Evolutionary conservation across 2,329 filamentous ascomycete species (phyloP).

Genomic region (Torrubiella hemipterigena): DNA sequence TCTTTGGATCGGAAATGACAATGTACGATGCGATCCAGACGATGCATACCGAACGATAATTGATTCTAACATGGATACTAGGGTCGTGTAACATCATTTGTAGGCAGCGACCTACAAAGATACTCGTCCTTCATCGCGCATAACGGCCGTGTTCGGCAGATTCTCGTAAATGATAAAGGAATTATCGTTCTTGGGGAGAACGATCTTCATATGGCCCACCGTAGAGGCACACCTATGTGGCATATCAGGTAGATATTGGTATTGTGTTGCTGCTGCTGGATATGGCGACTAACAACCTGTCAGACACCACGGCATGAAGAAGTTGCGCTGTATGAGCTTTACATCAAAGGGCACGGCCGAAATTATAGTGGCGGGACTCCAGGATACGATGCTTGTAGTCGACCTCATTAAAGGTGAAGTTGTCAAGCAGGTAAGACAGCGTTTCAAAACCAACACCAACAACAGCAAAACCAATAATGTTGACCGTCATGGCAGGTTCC

Average conservation of each 20-base stretch:
- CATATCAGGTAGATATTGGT: slow-evolving; percentile 50
- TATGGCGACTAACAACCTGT: slow-evolving; percentile 9
- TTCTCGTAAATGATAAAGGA: slow-evolving; percentile 84
- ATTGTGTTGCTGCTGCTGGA: not conserved
- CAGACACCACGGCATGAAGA: slow-evolving; percentile 65
- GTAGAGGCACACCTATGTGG: slow-evolving; percentile 78
- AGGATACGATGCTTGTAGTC: slow-evolving; percentile 72
- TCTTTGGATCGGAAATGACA: slow-evolving; percentile 86
- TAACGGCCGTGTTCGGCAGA: slow-evolving; percentile 74
- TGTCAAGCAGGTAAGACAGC: slow-evolving; percentile 48
- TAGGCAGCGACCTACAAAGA: slow-evolving; percentile 69
- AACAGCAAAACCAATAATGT: too few relatives aligned
- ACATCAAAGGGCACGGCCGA: slow-evolving; percentile 75
- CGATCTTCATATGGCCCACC: slow-evolving; percentile 78
- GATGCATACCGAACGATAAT: not conserved
- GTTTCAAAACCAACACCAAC: too few relatives aligned
- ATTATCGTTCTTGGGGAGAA: slow-evolving; percentile 73
- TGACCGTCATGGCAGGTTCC: too few relatives aligned
- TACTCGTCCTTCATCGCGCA: slow-evolving; percentile 89
- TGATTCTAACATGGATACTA: slow-evolving; percentile 25
- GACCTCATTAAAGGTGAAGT: slow-evolving; percentile 61
- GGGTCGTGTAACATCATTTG: slow-evolving; percentile 84
- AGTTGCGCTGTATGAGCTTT: slow-evolving; percentile 91
- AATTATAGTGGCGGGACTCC: slow-evolving; percentile 77
- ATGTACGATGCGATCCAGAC: slow-evolving; percentile 40